Evolutionary conservation across 148 eudicot species (phyloP).

Genomic region (Heliosperma pusillum): DNA sequence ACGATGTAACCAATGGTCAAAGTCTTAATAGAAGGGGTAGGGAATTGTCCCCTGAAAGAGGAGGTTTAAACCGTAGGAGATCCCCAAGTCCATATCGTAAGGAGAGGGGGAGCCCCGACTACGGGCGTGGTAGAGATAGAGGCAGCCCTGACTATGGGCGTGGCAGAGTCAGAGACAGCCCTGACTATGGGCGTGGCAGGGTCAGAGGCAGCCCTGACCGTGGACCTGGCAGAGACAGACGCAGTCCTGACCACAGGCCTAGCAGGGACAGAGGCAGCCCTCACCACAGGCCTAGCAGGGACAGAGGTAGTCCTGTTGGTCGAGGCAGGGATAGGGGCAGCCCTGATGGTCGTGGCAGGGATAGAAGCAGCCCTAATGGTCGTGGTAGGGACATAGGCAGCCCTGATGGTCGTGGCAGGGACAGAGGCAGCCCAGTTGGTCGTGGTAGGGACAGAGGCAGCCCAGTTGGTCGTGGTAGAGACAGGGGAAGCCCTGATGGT

Average conservation of each 20-base stretch:
- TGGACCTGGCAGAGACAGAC: conserved; percentile 37
- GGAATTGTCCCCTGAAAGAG: conserved; percentile 48
- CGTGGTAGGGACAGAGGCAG: conserved; percentile 43
- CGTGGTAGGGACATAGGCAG: conserved; percentile 40
- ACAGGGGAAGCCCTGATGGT: conserved; percentile 35
- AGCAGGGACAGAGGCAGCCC: conserved; percentile 44
- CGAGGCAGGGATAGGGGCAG: conserved; percentile 32
- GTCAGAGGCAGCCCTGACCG: conserved; percentile 37
- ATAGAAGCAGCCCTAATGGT: conserved; percentile 48
- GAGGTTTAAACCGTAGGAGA: conserved; percentile 41
- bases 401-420: conserved; percentile 60
- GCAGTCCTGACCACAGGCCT: conserved; percentile 43
- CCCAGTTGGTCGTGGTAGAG: conserved; percentile 46
- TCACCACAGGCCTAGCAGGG: too few species aligned
- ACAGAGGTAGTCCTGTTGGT: conserved; percentile 35
- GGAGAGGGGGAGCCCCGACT: conserved; percentile 62
- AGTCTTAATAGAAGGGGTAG: conserved; percentile 65
- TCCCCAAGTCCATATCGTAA: conserved; percentile 60
- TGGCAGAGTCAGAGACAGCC: conserved; percentile 37
- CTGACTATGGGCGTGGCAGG: conserved; percentile 39
- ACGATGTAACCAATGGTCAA: conserved; percentile 48
- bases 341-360: conserved; percentile 16
- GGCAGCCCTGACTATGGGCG: conserved; percentile 74
- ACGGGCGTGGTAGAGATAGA: conserved; percentile 39
- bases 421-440: conserved; percentile 36